A percentile compares a stretch with the other conserved stretches of the same genome.
Evolutionary conservation across 2,329 filamentous ascomycete species (phyloP).

Genomic region (Exophiala bonariae): DNA sequence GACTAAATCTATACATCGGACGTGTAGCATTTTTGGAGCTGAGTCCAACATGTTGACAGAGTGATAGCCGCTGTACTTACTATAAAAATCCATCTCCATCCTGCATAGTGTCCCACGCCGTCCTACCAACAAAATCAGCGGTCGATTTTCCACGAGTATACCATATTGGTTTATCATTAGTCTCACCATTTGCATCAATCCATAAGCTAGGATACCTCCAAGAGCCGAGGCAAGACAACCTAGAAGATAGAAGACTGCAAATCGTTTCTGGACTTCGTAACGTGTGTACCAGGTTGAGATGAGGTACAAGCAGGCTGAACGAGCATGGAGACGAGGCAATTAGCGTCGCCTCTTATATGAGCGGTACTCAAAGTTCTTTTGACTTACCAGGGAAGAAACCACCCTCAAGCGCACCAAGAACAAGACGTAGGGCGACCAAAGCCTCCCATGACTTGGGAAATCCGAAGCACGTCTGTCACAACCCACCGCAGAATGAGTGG

Average conservation of each 20-base stretch:
- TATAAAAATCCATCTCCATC: conserved; percentile 24
- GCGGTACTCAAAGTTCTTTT: no score
- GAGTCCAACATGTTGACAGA: no score
- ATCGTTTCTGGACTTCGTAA: conserved; percentile 38
- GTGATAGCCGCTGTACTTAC: background rate
- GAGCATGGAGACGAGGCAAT: no score
- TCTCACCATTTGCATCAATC: conserved; percentile 37
- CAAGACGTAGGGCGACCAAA: conserved; percentile 27
- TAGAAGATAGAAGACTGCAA: conserved; percentile 51
- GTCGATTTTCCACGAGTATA: no score
- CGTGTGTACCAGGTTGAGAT: conserved; percentile 38
- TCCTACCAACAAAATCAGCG: no score
- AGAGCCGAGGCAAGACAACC: conserved; percentile 48
- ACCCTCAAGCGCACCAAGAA: conserved; percentile 66
- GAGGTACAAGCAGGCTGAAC: conserved; percentile 61
- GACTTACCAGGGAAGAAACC: conserved; percentile 62
- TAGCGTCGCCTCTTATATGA: no score
- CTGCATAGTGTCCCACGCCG: conserved; percentile 10
- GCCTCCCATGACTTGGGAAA: conserved; percentile 30
- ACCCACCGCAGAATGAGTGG: no score
- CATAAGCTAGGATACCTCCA: conserved; percentile 47
- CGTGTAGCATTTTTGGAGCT: no score
- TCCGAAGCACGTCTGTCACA: conserved; percentile 29
- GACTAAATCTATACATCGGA: no score
- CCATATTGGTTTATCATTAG: background rate